Evolutionary conservation across 1,139 yeast genomes (phyloP).

Genomic region (Yamadazyma atmosphaerica): DNA sequence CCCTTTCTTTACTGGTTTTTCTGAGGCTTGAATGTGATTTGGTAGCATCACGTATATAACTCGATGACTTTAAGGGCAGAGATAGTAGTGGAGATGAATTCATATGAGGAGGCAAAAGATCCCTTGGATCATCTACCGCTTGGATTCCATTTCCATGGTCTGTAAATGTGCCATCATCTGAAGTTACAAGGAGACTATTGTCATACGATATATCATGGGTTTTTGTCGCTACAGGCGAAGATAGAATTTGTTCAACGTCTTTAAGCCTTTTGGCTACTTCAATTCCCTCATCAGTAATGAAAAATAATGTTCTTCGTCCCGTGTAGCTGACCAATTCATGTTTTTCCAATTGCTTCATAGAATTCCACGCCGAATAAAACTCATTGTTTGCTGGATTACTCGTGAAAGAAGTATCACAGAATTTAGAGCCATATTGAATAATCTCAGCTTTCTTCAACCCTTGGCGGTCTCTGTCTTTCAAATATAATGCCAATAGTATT

Average conservation of each 20-base stretch:
- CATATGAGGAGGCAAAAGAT: slow-evolving; percentile 9
- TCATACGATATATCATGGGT: slow-evolving; percentile 31
- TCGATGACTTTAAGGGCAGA: not conserved
- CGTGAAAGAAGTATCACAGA: slow-evolving; percentile 65
- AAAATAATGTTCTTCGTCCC: slow-evolving; percentile 63
- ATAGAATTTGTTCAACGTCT: slow-evolving; percentile 40
- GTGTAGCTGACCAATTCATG: slow-evolving; percentile 59
- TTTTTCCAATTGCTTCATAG: slow-evolving; percentile 61
- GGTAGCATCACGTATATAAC: not conserved
- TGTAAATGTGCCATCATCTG: slow-evolving; percentile 15
- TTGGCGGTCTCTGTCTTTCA: slow-evolving; percentile 45
- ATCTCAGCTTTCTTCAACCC: slow-evolving; percentile 68
- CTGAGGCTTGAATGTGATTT: not conserved
- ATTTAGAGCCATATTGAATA: slow-evolving; percentile 54
- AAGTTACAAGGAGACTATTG: slow-evolving; percentile 31
- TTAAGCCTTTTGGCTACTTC: slow-evolving; percentile 61
- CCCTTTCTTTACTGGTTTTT: not conserved
- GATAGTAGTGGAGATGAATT: slow-evolving; percentile 10
- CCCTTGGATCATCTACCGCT: slow-evolving; percentile 12
- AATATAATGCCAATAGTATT: slow-evolving; percentile 63
- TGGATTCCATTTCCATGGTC: slow-evolving; percentile 10
- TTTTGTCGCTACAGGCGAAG: slow-evolving; percentile 23
- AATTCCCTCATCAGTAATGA: slow-evolving; percentile 72
- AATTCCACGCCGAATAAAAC: slow-evolving; percentile 78
- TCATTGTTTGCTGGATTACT: slow-evolving; percentile 62